Conservation (phyloP, 495 filamentous ascomycete species). For the Copromyces sp. region DNA sequence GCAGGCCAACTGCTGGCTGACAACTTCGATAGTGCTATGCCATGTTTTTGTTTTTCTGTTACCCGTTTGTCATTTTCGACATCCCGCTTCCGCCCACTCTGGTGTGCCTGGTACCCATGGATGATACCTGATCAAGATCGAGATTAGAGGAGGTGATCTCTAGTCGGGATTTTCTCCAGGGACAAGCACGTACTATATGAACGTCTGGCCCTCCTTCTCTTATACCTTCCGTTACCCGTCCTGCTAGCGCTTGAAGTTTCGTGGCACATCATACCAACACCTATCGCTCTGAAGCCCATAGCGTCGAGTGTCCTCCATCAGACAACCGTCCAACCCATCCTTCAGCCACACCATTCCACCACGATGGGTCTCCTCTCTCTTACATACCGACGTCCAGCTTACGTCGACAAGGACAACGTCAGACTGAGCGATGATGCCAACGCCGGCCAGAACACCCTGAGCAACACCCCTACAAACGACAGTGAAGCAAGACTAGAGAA, state of each 20-base stretch:
- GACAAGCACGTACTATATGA: neutral
- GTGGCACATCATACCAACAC: neutral
- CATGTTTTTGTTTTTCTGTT: neutral
- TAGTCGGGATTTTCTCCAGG: neutral
- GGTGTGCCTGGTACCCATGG: neutral
- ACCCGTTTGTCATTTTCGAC: neutral
- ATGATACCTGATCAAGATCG: neutral
- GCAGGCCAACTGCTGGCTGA: neutral
- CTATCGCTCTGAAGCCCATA: neutral
- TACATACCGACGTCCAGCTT: constrained; percentile 27
- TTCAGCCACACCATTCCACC: neutral
- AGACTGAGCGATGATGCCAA: neutral
- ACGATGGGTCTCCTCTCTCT: constrained; percentile 26
- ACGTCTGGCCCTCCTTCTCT: neutral
- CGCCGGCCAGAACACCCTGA: constrained; percentile 17
- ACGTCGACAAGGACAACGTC: constrained; percentile 21
- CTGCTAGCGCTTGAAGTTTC: neutral
- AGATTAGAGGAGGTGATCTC: neutral
- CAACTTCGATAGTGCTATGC: neutral
- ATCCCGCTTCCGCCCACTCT: neutral
- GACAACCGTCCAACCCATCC: neutral
- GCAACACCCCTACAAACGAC: constrained; percentile 3
- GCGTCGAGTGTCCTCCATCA: neutral
- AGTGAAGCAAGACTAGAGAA: constrained; percentile 6
- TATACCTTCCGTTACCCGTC: neutral